Base-by-base conservation (phyloP, 1,139 yeast species). In the Magnusiomyces fungicola region DNA sequence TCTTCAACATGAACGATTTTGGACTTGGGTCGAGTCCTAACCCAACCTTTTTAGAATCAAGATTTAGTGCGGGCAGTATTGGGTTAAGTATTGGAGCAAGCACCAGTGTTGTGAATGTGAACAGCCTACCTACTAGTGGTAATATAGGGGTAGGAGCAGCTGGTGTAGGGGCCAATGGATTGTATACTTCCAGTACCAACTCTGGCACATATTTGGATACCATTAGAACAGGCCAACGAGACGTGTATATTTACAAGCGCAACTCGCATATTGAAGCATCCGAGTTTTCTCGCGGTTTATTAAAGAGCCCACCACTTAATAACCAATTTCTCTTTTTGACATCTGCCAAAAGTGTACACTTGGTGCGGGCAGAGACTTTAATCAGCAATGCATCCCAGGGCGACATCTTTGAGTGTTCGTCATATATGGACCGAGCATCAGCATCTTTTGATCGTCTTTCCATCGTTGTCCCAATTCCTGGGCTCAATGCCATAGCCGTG, bases 311-410 rank as follows among this genome's bases (percentile, higher is more conserved):
- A 68, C 78, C 48, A 64, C 73, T 57, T 57, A 79, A 27, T 80
- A 86, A 7, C 56, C 71, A 18, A 73, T 80, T 29, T 64, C 77
- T 18, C 50, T 56, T 47, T 67, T 71, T 68, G 76, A 77, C 66
- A 6, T 54, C 63, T 2, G 55, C 55, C 46, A 56, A 53, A 39
- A 53, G 61, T 22, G 48, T 62, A 2, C 57, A 56, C 25, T 51
- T 82, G n/a, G 78, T 79, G 57, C 67, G 76, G 29, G 68, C 71
- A 0, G 74, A 76, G 37, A 69, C 74, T 3, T 64, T 82, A 19
- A 69, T 74, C 41, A 79, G 84, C 60, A 72, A 70, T 54, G 72
- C 80, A 2, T 72, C 79, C 0, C 73, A 81, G 1, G 65, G 68
- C 10, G 65, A 67, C 22, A 64, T 79, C 2, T 80, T 80, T 57